Conservation (phyloP, 2,329 filamentous ascomycete species). For the Fusarium torulosum region DNA sequence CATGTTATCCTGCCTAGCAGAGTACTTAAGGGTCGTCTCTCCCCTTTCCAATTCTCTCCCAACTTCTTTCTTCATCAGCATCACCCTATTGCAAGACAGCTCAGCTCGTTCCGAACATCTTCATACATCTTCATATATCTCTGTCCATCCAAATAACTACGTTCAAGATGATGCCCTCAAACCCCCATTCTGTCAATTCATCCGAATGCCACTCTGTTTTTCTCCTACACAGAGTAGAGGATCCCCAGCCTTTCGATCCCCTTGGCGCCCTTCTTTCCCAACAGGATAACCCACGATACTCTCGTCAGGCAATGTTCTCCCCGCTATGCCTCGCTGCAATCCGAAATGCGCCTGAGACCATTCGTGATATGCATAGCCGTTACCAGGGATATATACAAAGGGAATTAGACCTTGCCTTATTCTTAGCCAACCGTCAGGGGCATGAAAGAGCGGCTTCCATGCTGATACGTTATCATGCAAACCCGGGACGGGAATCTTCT, state of each 20-base stretch:
- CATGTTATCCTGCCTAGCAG: too few species aligned
- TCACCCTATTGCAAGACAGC: too few species aligned
- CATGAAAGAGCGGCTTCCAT: not conserved
- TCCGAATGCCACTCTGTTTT: too few species aligned
- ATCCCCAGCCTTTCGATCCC: not conserved
- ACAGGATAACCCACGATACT: not conserved
- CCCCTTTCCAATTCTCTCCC: too few species aligned
- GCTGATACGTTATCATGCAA: not conserved
- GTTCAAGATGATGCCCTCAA: too few species aligned
- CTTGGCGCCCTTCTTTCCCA: not conserved
- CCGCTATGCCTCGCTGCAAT: not conserved
- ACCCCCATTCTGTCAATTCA: too few species aligned
- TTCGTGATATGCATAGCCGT: not conserved
- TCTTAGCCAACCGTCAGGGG: conserved; percentile 1
- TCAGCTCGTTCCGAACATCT: too few species aligned
- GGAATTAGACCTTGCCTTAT: conserved; percentile 1
- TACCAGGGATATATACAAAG: accelerated
- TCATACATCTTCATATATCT: too few species aligned
- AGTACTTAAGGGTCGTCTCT: too few species aligned
- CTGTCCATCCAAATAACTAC: too few species aligned
- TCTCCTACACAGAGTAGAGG: too few species aligned
- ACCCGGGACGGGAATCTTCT: not conserved
- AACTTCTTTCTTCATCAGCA: too few species aligned
- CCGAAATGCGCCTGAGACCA: not conserved
- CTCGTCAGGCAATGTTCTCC: not conserved